These are phyloP conservation scores for Fusarium sp. DNA, from an alignment of 2,329 filamentous ascomycete genomes.

Conservation along the genomic window DNA sequence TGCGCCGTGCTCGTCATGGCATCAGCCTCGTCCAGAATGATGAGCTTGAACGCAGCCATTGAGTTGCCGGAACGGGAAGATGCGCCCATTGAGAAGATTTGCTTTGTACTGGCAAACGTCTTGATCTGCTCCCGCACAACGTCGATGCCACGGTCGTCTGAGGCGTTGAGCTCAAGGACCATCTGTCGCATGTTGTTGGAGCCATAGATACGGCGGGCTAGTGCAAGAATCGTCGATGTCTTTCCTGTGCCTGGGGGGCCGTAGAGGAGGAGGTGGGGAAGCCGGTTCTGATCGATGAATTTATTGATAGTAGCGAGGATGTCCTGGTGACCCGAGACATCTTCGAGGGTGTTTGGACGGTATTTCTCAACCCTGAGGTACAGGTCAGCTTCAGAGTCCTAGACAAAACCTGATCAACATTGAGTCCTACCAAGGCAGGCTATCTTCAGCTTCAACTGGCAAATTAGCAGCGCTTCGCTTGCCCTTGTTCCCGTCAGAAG, in stretches of 20 bases:
- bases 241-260: constrained; percentile 97
- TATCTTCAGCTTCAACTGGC: constrained; percentile 92
- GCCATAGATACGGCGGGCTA: constrained; percentile 93
- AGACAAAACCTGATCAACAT: not conserved
- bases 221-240: constrained; percentile 93
- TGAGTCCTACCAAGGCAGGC: constrained; percentile 78
- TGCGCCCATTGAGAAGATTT: constrained; percentile 82
- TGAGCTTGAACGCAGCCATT: constrained; percentile 88
- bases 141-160: constrained; percentile 96
- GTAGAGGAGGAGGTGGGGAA: constrained; percentile 96
- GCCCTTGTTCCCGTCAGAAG: constrained; percentile 81
- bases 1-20: constrained; percentile 99
- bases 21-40: constrained; percentile 98
- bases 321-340: constrained; percentile 96
- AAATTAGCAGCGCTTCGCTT: constrained; percentile 93
- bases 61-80: constrained; percentile 56
- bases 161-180: constrained; percentile 97
- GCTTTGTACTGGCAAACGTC: constrained; percentile 97
- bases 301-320: constrained; percentile 98
- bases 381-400: not conserved
- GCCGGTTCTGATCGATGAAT: constrained; percentile 91
- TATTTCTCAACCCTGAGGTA: constrained; percentile 90
- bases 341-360: constrained; percentile 83
- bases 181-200: constrained; percentile 94
- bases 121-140: constrained; percentile 99